Percentiles rank a stretch among this genome's conserved stretches.
phyloP scores from a whole-genome alignment of 495 filamentous ascomycete genomes.

The Trichoderma erinaceum region DNA sequence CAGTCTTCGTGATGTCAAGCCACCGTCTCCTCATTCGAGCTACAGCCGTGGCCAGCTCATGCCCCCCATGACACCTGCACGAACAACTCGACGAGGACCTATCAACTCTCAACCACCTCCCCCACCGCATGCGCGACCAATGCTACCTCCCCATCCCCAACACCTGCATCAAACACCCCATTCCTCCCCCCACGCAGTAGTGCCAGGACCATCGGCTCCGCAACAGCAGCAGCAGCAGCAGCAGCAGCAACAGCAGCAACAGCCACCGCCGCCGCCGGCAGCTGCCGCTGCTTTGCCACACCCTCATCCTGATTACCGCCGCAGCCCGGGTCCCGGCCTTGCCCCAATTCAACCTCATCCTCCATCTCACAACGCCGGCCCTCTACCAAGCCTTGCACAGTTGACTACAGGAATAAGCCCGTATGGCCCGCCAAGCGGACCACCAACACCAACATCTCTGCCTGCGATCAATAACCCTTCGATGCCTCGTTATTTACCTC shows the following conservation, averaged over 20 bases:
- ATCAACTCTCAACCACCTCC: neutral
- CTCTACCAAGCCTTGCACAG: constrained; percentile 48
- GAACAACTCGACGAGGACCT: constrained; percentile 8
- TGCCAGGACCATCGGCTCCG: constrained; percentile 13
- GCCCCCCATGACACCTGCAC: neutral
- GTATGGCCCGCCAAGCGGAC: constrained; percentile 41
- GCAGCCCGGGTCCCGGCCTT: constrained; percentile 29
- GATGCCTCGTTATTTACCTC: constrained; percentile 34
- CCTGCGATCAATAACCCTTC: constrained; percentile 33
- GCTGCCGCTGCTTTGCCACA: constrained; percentile 31
- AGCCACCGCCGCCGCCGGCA: constrained; percentile 23
- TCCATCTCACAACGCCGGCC: constrained; percentile 26
- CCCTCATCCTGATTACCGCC: constrained; percentile 24
- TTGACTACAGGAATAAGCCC: constrained; percentile 50
- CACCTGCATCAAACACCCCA: constrained; percentile 18
- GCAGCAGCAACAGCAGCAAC: constrained; percentile 19
- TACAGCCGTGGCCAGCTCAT: constrained; percentile 28
- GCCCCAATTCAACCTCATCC: constrained; percentile 38
- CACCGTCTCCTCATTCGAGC: constrained; percentile 29
- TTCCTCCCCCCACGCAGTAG: constrained; percentile 22
- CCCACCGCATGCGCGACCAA: constrained; percentile 3
- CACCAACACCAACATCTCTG: constrained; percentile 27
- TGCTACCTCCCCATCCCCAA: constrained; percentile 1
- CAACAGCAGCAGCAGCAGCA: constrained; percentile 5
- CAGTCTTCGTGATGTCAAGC: constrained; percentile 28